These are phyloP conservation scores for Glonium stellatum DNA, from an alignment of 495 filamentous ascomycete genomes.

Conservation along the genomic window DNA sequence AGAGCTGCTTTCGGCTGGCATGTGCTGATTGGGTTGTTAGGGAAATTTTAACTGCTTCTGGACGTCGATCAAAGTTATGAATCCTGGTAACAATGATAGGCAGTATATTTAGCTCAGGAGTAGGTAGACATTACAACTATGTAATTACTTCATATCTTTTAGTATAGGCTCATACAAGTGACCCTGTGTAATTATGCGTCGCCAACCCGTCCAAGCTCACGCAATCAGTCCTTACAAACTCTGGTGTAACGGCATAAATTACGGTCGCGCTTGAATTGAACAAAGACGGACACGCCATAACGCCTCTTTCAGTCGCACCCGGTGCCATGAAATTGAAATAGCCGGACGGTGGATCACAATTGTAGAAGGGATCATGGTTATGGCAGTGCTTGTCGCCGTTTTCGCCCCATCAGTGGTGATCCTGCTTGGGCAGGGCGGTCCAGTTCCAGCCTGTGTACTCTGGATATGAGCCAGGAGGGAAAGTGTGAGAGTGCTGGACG, in stretches of 20 bases:
- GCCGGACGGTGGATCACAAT: not conserved
- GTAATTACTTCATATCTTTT: not conserved
- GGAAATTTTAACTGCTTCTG: too few species aligned
- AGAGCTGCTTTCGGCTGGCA: too few species aligned
- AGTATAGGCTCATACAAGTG: slow-evolving; percentile 4
- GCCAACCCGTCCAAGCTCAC: slow-evolving; percentile 5
- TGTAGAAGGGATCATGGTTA: not conserved
- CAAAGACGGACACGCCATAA: slow-evolving; percentile 8
- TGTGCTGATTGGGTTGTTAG: too few species aligned
- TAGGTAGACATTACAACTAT: too few species aligned
- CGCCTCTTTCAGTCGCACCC: not conserved
- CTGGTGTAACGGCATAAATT: not conserved
- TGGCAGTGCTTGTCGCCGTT: not conserved
- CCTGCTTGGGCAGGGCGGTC: slow-evolving; percentile 1
- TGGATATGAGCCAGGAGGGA: not conserved
- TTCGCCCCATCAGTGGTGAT: not conserved
- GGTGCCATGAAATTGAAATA: slow-evolving; percentile 1
- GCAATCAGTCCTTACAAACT: not conserved
- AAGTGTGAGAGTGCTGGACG: not conserved
- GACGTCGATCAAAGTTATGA: too few species aligned
- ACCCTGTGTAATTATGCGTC: slow-evolving; percentile 3
- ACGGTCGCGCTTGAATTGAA: not conserved
- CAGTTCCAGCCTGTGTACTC: not conserved
- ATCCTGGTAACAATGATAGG: too few species aligned
- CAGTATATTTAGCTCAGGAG: too few species aligned